Evolutionary conservation across 108 stramenopile species (phyloP), one percentile per base, ranked within the genome.

Genomic region (Parmales sp.): DNA sequence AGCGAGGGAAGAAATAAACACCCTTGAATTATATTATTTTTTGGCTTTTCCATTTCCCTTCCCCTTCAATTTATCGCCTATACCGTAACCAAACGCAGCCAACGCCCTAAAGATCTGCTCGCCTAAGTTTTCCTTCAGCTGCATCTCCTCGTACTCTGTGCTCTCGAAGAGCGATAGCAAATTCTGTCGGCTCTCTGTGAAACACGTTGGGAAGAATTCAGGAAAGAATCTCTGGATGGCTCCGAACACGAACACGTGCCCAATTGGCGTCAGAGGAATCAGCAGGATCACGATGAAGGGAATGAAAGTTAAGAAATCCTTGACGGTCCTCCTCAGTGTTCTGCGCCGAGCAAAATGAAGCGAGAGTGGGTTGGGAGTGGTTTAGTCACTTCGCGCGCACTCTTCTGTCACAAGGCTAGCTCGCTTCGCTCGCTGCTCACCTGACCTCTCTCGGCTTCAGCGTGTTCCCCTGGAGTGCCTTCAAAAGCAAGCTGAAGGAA

Each of bases 151-250:
- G 45, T 48, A 31, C 45, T 72, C 71, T 1, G 65, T 39, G n/a
- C 37, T 9, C 38, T 63, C 38, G 45, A 63, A 72, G 26, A 75
- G 18, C 37, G 74, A 71, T 34, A 94, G 73, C 6, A 97, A 76
- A 76, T 97, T 97, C 75, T 95, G 96, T 29, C 96, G 77, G 51
- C 91, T 79, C 71, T 97, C 94, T 2, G 96, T 94, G 68, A 91
- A 97, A 70, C 94, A 94, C 71, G 88, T 91, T 28, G 96, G 96
- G 75, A 97, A 97, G 72, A 97, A 97, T 67, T 92, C 93, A 19
- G 96, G 96, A 68, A 93, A 97, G 71, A 95, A 88, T 43, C 96
- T 79, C 74, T 95, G 96, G 67, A 97, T 97, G 23, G 93, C 92
- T 45, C 91, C 91, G 74, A 97, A 97, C 6, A 97, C 90, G 18